A percentile compares a stretch with the other conserved stretches of the same genome.
Evolutionary conservation across 192 early-diverging fungal genomes (phyloP).

Genomic region (Podila horticola): DNA sequence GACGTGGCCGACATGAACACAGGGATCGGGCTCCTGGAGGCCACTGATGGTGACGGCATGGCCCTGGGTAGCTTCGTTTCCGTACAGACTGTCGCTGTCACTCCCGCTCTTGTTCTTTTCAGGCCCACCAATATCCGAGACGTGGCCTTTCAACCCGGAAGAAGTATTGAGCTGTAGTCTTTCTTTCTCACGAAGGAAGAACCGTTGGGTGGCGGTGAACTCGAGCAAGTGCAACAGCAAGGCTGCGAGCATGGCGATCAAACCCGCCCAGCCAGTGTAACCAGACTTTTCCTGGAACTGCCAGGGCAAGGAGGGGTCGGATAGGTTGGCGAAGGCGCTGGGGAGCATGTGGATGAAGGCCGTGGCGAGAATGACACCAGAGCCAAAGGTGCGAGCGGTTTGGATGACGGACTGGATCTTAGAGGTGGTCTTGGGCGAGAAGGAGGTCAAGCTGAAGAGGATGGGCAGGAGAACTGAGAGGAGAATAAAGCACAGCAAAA

Average conservation of each 20-base stretch:
- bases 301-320: constrained; percentile 57
- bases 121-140: no score
- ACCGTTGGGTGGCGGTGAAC: constrained; percentile 55
- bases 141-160: neutral
- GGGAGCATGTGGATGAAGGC: constrained; percentile 83
- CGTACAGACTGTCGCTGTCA: constrained; percentile 3
- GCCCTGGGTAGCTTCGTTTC: constrained; percentile 6
- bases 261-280: constrained; percentile 64
- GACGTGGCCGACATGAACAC: constrained; percentile 31
- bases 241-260: constrained; percentile 76
- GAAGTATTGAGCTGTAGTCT: neutral
- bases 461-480: constrained; percentile 28
- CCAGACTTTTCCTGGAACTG: constrained; percentile 53
- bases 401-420: constrained; percentile 44
- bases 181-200: constrained; percentile 10
- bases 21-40: neutral
- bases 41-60: neutral
- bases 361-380: constrained; percentile 81
- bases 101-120: no score
- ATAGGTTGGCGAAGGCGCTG: constrained; percentile 55
- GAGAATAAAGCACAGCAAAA: neutral
- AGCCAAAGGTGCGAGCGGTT: constrained; percentile 66
- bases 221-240: constrained; percentile 76
- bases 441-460: constrained; percentile 19
- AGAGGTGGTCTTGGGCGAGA: constrained; percentile 10